Conservation (phyloP, 225 moss, liverwort and hornwort genomes). For the Sphagnum tenellum region DNA sequence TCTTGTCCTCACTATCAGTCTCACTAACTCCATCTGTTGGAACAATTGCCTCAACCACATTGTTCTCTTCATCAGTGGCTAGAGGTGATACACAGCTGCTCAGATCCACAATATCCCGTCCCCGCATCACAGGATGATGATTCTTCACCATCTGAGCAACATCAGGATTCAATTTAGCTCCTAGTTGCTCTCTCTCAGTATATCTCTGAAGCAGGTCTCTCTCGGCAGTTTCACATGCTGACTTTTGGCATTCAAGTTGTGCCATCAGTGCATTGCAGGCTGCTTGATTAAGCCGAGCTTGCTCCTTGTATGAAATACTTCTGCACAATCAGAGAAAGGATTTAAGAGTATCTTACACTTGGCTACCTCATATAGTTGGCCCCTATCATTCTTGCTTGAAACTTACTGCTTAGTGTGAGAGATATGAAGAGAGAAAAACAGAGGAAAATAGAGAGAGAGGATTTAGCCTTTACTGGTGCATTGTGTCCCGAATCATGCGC, state of each 20-base stretch:
- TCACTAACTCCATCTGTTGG: neutral
- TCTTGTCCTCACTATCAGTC: constrained; percentile 34
- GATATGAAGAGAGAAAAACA: too few relatives aligned
- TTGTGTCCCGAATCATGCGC: constrained; percentile 7
- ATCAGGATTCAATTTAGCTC: constrained; percentile 35
- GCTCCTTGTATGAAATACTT: constrained; percentile 64
- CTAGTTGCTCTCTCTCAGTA: constrained; percentile 41
- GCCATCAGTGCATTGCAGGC: constrained; percentile 67
- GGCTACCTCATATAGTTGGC: too few relatives aligned
- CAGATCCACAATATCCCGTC: constrained; percentile 50
- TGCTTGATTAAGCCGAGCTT: constrained; percentile 69
- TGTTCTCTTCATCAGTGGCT: constrained; percentile 42
- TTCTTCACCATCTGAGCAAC: constrained; percentile 9
- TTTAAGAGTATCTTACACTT: too few relatives aligned
- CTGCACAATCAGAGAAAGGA: constrained; percentile 7
- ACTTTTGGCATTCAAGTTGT: constrained; percentile 59
- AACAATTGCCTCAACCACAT: constrained; percentile 1
- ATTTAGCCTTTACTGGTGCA: constrained; percentile 2
- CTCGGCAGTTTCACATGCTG: constrained; percentile 59
- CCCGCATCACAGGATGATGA: constrained; percentile 18
- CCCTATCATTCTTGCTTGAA: too few relatives aligned
- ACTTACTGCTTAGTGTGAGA: too few relatives aligned
- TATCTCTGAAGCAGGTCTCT: constrained; percentile 61
- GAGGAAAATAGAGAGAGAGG: neutral
- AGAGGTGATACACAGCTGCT: constrained; percentile 50